A percentile compares a stretch with the other conserved stretches of the same genome.
Conservation (phyloP, 192 early-diverging fungal species). For the Geranomyces variabilis region DNA sequence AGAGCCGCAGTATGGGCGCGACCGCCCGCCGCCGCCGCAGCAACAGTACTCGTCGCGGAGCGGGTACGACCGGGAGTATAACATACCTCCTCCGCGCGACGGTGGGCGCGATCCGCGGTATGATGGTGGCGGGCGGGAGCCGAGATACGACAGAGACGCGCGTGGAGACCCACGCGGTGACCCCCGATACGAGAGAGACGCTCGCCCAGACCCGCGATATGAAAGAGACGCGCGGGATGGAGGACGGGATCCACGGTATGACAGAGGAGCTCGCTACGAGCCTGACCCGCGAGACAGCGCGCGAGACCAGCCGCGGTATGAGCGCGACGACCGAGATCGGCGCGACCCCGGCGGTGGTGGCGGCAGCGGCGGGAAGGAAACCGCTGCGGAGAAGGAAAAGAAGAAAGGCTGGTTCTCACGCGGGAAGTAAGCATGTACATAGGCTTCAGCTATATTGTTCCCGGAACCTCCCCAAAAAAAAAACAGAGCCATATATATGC, state of each 20-base stretch:
- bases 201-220: not conserved
- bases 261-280: too few relatives aligned
- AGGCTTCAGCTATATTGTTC: too few relatives aligned
- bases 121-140: not conserved
- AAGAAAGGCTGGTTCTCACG: conserved; percentile 6
- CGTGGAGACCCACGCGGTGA: too few relatives aligned
- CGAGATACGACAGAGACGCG: not conserved
- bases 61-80: too few relatives aligned
- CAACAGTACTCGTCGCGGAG: too few relatives aligned
- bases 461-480: too few relatives aligned
- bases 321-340: not conserved
- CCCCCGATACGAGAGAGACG: too few relatives aligned
- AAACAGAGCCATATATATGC: too few relatives aligned
- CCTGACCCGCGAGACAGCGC: not conserved
- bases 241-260: not conserved
- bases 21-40: too few relatives aligned
- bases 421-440: too few relatives aligned
- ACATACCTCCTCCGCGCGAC: not conserved
- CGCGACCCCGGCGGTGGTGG: not conserved
- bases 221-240: conserved; percentile 1
- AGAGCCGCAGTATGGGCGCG: too few relatives aligned
- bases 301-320: not conserved
- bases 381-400: conserved; percentile 4
- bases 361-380: not conserved
- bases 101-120: not conserved